A percentile compares a stretch with the other conserved stretches of the same genome.
Evolutionary conservation across 495 filamentous ascomycete genomes (phyloP).

Genomic region (Xylaria bambusicola): DNA sequence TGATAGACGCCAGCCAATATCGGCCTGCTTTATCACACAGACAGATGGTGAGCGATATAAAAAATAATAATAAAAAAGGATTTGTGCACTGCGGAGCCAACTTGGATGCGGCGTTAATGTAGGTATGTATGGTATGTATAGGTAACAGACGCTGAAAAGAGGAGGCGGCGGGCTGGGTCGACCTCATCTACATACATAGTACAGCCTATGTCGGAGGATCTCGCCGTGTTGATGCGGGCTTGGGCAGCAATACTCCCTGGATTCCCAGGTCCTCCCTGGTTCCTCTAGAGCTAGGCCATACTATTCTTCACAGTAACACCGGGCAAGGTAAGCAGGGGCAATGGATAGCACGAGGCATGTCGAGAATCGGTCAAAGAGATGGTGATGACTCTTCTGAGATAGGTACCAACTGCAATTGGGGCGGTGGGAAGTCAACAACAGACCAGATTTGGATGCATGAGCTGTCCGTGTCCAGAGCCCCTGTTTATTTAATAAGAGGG

Average conservation of each 20-base stretch:
- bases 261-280: conserved; percentile 36
- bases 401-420: conserved; percentile 23
- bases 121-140: background rate
- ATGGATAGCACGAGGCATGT: conserved; percentile 6
- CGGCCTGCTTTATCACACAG: conserved; percentile 18
- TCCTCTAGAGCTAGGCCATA: conserved; percentile 9
- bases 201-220: conserved; percentile 36
- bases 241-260: conserved; percentile 54
- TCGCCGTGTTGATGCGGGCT: conserved; percentile 35
- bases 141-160: conserved; percentile 13
- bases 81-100: conserved; percentile 29
- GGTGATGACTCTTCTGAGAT: conserved; percentile 25
- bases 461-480: conserved; percentile 15
- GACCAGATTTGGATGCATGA: conserved; percentile 14
- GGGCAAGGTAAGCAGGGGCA: conserved; percentile 4
- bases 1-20: conserved; percentile 42
- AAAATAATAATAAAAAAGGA: conserved; percentile 18
- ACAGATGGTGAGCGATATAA: conserved; percentile 26
- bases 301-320: background rate
- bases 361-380: conserved; percentile 3
- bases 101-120: conserved; percentile 16
- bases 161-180: conserved; percentile 30
- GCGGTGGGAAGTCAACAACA: conserved; percentile 10
- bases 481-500: conserved; percentile 11
- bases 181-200: conserved; percentile 15